These are phyloP conservation scores for Pleurotus cornucopiae DNA, from an alignment of 768 basidiomycete genomes.

Conservation along the genomic window DNA sequence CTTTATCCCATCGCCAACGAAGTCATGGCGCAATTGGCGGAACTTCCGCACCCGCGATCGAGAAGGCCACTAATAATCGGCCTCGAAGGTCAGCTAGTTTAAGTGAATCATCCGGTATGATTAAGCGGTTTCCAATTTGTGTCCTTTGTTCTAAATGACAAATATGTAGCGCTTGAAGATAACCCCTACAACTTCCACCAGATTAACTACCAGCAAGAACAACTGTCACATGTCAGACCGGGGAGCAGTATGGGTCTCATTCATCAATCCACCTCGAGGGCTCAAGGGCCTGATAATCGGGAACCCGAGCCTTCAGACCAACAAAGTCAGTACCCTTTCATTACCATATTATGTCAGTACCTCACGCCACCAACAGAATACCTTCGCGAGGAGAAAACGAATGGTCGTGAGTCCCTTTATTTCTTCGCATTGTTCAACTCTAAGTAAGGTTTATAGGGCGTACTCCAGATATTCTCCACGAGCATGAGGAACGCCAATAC, in stretches of 20 bases:
- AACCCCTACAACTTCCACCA: slow-evolving; percentile 14
- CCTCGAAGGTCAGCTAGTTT: slow-evolving; percentile 75
- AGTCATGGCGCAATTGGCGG: slow-evolving; percentile 24
- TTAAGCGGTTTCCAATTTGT: slow-evolving; percentile 10
- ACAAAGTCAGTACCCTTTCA: slow-evolving; percentile 25
- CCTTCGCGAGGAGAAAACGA: slow-evolving; percentile 31
- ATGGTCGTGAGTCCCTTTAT: slow-evolving; percentile 31
- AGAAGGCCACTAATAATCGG: slow-evolving; percentile 43
- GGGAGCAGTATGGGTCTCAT: slow-evolving; percentile 36
- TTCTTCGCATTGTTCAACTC: slow-evolving; percentile 11
- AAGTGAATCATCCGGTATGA: slow-evolving; percentile 53
- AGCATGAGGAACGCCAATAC: slow-evolving; percentile 39
- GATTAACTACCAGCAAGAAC: slow-evolving; percentile 14
- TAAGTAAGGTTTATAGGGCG: slow-evolving; percentile 15
- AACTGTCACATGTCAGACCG: slow-evolving; percentile 27
- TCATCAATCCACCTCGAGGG: slow-evolving; percentile 10
- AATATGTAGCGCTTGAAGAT: slow-evolving; percentile 9
- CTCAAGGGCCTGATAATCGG: slow-evolving; percentile 24
- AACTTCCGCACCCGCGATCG: slow-evolving; percentile 19
- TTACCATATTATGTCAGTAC: slow-evolving; percentile 5
- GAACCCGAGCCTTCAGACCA: slow-evolving; percentile 39
- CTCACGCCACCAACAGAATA: slow-evolving; percentile 24
- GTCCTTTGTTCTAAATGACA: neutral
- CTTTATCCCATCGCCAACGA: slow-evolving; percentile 20
- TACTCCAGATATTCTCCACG: slow-evolving; percentile 17